A percentile compares a stretch with the other conserved stretches of the same genome.
Evolutionary conservation across 2,329 filamentous ascomycete genomes (phyloP).

Genomic region (Huntiella abstrusa): DNA sequence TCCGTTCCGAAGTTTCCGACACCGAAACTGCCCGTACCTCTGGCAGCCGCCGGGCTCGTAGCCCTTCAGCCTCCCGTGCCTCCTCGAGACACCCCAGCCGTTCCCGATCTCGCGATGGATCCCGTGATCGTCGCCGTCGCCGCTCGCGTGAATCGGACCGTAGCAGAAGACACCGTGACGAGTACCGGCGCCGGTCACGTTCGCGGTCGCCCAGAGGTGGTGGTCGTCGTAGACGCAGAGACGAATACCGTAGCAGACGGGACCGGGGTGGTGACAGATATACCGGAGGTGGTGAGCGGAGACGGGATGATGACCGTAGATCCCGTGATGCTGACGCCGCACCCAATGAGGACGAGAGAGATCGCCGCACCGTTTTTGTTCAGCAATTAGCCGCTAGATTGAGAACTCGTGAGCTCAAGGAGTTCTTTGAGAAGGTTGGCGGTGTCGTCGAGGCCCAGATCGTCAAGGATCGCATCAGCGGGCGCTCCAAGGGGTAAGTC

Average conservation of each 20-base stretch:
- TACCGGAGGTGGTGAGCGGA: conserved; percentile 33
- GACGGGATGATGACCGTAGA: conserved; percentile 29
- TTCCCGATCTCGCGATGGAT: conserved; percentile 34
- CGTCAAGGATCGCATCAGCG: conserved; percentile 91
- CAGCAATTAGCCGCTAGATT: conserved; percentile 92
- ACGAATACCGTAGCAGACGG: conserved; percentile 23
- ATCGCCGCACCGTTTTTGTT: conserved; percentile 92
- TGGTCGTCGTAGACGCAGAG: conserved; percentile 14
- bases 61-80: conserved; percentile 27
- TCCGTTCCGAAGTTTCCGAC: conserved; percentile 27
- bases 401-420: conserved; percentile 77
- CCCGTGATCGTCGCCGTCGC: conserved; percentile 45
- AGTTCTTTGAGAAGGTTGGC: conserved; percentile 90
- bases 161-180: conserved; percentile 38
- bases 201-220: conserved; percentile 49
- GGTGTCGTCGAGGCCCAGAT: conserved; percentile 95
- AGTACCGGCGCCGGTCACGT: conserved; percentile 54
- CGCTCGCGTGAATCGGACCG: conserved; percentile 66
- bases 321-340: conserved; percentile 32
- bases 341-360: conserved; percentile 86
- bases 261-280: conserved; percentile 30
- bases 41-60: conserved; percentile 23
- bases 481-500: conserved; percentile 85
- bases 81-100: conserved; percentile 38
- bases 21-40: conserved; percentile 39